These are phyloP conservation scores for Russula olivacea DNA, from an alignment of 768 basidiomycete species.

Conservation along the genomic window DNA sequence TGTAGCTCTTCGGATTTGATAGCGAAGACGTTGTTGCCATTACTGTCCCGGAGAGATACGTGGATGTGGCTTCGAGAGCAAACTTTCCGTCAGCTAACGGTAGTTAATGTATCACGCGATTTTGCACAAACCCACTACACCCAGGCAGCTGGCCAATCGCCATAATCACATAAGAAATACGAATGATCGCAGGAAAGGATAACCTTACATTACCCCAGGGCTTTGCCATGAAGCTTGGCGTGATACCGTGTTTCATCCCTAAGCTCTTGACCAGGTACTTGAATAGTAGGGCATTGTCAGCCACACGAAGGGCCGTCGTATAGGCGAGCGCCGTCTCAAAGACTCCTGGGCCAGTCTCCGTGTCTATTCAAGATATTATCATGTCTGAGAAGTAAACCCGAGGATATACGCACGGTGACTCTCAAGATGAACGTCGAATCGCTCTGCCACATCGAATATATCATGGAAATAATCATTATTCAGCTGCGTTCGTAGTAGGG, in stretches of 20 bases:
- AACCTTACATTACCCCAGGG: constrained; percentile 77
- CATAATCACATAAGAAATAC: neutral
- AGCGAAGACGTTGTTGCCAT: constrained; percentile 78
- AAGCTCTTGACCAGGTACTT: constrained; percentile 90
- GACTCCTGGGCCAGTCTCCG: constrained; percentile 89
- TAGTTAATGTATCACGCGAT: neutral
- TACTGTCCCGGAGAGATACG: constrained; percentile 67
- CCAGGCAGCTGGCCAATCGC: constrained; percentile 67
- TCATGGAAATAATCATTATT: constrained; percentile 88
- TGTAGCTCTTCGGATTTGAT: constrained; percentile 53
- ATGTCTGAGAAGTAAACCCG: neutral
- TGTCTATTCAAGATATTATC: constrained; percentile 47
- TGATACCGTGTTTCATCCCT: constrained; percentile 80
- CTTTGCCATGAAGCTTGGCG: constrained; percentile 98
- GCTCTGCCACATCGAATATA: constrained; percentile 66
- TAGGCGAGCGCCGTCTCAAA: constrained; percentile 86
- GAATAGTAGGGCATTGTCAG: constrained; percentile 88
- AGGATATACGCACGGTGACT: constrained; percentile 57
- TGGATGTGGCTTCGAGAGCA: constrained; percentile 67
- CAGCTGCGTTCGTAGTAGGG: constrained; percentile 81
- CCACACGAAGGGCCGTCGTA: constrained; percentile 71
- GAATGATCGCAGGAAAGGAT: neutral
- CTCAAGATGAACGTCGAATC: constrained; percentile 79
- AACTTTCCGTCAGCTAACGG: constrained; percentile 3
- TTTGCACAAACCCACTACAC: constrained; percentile 70